Evolutionary conservation across 164 flowering plant species (phyloP).

Genomic region (Chimonanthus salicifolius): DNA sequence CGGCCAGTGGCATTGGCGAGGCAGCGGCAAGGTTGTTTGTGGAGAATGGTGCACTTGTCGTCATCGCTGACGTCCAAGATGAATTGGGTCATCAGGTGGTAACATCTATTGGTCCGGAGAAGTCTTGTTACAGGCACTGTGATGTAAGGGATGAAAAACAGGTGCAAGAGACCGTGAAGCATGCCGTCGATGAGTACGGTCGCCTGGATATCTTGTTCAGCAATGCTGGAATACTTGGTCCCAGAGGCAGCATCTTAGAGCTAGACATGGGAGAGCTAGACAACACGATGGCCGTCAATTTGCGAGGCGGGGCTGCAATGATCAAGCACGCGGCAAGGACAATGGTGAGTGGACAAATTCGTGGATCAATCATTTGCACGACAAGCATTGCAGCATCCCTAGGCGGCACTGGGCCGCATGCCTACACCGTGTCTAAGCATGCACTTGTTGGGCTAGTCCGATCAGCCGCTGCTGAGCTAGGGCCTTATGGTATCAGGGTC

Average conservation of each 20-base stretch:
- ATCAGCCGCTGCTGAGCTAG: constrained; percentile 18
- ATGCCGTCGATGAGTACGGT: constrained; percentile 18
- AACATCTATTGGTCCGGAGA: constrained; percentile 14
- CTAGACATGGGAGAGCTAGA: constrained; percentile 4
- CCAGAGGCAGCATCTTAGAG: not conserved
- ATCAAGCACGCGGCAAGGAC: constrained; percentile 13
- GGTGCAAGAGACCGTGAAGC: constrained; percentile 13
- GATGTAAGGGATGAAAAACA: constrained; percentile 29
- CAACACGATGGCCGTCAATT: constrained; percentile 2
- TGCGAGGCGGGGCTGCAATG: not conserved
- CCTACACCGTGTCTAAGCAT: constrained; percentile 26
- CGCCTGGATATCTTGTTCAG: constrained; percentile 24
- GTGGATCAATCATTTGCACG: constrained; percentile 27
- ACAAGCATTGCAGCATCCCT: constrained; percentile 14
- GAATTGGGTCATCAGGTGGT: constrained; percentile 19
- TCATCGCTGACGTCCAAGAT: constrained; percentile 25
- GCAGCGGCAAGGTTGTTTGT: constrained; percentile 12
- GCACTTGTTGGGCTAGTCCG: constrained; percentile 22
- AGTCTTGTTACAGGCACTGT: constrained; percentile 19
- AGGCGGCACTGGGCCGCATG: constrained; percentile 20
- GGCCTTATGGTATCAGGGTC: constrained; percentile 26
- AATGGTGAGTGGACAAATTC: constrained; percentile 17
- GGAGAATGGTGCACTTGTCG: constrained; percentile 11
- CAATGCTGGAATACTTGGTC: constrained; percentile 26
- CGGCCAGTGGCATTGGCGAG: constrained; percentile 18